Base-by-base conservation (phyloP, 768 basidiomycete species). In the Boletus reticulatus region DNA sequence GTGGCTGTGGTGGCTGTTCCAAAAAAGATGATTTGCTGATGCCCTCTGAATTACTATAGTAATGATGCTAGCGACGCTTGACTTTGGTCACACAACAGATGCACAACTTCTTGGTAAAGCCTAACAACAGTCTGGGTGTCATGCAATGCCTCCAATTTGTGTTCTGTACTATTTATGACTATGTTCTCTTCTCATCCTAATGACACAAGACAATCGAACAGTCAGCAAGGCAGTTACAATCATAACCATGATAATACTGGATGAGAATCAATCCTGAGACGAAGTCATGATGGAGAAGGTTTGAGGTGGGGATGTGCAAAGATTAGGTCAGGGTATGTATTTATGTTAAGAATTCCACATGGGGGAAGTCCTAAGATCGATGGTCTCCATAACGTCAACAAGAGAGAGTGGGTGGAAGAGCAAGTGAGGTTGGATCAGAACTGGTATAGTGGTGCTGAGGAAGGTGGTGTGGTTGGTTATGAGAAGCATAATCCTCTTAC, bases 341-440 rank as follows among this genome's bases (percentile, higher is more conserved):
- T 89, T 1, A 93, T 92, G 0, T 92, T 92, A 6, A 79, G 88
- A 44, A 78, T 76, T 44, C 78, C 80, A 2, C 76, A 89, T 62
- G 86, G 81, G 4, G 82, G 77, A 0, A 90, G 88, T 59, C 84
- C 86, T 6, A 88, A 90, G 44, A 86, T 85, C 34, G 86, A 82
- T 48, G 81, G 75, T 24, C 80, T 81, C 13, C 71, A 83, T 19
- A 84, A 81, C 9, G 71, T 95, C 31, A 89, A 94, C 67, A 78
- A 81, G 43, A 79, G 89, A 48, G 96, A 97, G 65, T 99, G 96
- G 97, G 97, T 97, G 71, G 96, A 98, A 64, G 97, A 98, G 69
- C 94, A 97, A 70, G 80, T 94, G 12, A 80, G 81, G 56, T 67
- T 98, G 65, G 97, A 99, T 71, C 79, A 97, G 27, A 94, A 98